phyloP scores from a whole-genome alignment of 768 basidiomycete genomes.

The Russula ochroleuca region DNA sequence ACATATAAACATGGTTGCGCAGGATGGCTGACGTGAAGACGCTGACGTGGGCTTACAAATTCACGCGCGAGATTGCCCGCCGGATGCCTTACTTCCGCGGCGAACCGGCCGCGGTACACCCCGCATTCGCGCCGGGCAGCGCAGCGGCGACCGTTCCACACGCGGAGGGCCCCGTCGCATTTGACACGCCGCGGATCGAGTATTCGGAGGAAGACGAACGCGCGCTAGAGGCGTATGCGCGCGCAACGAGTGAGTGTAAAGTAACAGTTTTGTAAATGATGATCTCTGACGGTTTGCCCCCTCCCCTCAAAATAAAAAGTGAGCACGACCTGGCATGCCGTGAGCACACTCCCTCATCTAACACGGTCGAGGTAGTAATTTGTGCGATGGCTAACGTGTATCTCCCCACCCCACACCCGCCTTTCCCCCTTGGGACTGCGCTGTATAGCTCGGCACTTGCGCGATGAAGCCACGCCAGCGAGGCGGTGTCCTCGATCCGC shows the following conservation, averaged over 20 bases:
- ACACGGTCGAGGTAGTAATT: too few relatives aligned
- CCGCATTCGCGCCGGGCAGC: slow-evolving; percentile 34
- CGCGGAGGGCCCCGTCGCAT: slow-evolving; percentile 29
- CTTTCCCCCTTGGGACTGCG: not conserved
- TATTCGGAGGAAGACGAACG: slow-evolving; percentile 38
- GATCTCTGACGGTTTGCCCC: not conserved
- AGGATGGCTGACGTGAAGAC: slow-evolving; percentile 38
- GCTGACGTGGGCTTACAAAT: slow-evolving; percentile 53
- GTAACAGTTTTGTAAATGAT: not conserved
- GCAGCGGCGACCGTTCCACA: slow-evolving; percentile 26
- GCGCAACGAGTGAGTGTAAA: slow-evolving; percentile 16
- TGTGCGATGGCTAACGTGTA: not conserved
- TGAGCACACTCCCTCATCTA: not conserved
- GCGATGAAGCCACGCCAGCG: slow-evolving; percentile 58
- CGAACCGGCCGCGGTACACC: slow-evolving; percentile 32
- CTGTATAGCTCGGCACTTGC: slow-evolving; percentile 54
- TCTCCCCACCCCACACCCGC: not conserved
- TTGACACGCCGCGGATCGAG: slow-evolving; percentile 33
- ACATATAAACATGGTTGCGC: not conserved
- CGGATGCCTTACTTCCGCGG: slow-evolving; percentile 47
- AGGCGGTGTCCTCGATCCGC: slow-evolving; percentile 58
- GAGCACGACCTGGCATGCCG: slow-evolving; percentile 17
- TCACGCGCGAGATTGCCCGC: slow-evolving; percentile 48
- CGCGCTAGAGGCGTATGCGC: slow-evolving; percentile 34
- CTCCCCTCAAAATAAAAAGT: not conserved